Base-by-base conservation (phyloP, 768 basidiomycete genomes). In the Omphalotus guepiniiformis region DNA sequence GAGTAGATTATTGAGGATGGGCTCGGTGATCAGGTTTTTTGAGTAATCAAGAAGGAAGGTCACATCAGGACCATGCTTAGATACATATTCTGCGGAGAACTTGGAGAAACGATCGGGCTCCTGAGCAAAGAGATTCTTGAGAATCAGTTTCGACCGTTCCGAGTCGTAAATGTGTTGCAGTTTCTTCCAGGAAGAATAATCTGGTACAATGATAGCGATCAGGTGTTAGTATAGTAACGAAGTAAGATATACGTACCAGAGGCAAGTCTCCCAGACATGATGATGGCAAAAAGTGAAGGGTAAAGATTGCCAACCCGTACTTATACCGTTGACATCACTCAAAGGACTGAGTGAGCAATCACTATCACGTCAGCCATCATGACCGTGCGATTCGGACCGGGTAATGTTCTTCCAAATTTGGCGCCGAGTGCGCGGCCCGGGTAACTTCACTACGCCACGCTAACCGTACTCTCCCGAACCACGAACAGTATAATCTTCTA, bases 41-140 rank as follows among this genome's bases (percentile, higher is more conserved):
- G 93, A 96, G 73, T 89, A 94, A 69, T 99, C 95, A 62, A 96
- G 77, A 51, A 99, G 79, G 73, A 99, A 78, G 42, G 87, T 85
- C 43, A 85, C 83, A 51, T 76, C 73, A 6, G 83, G 76, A 40
- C 85, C 83, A 35, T 72, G 73, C 6, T 77, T 60, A 21, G 88
- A 81, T 32, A 74, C 73, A 68, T 93, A 94, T 53, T 83, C 76
- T 45, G 74, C 77, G 37, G 85, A 90, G 71, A 93, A 93, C 61
- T 85, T 90, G 39, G 78, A 60, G 74, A 97, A 99, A 49, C 96
- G 86, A 47, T 78, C 50, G 13, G 93, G 83, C 70, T 97, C 93
- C 59, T 85, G 74, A 16, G 83, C 83, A 64, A 99, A 99, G 59
- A 99, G 88, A 49, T 96, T 87, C 69, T 88, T 91, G 55, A 99